Base-by-base conservation (phyloP, 805 yeast genomes). In the Brettanomyces naardenensis region DNA sequence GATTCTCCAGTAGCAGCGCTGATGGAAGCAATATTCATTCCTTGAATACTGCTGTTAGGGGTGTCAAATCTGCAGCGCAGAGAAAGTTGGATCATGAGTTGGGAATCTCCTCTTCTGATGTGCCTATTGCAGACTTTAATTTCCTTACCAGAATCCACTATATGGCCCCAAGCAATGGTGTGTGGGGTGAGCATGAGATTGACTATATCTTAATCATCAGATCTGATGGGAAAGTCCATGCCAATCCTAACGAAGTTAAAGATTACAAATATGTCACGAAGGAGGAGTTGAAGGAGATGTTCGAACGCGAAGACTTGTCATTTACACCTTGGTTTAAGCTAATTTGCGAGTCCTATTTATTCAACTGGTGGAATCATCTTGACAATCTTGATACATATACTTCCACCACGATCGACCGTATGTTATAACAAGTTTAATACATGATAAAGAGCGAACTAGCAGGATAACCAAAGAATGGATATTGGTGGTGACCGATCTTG, bases 301-400 rank as follows among this genome's bases (percentile, higher is more conserved):
- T 92, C 59, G 48, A 69, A 18, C 86, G 89, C 56, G 44, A 51
- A 6, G 28, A 38, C 5, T 68, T 83, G 44, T 68, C 75, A 9
- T 92, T 92, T 64, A 92, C 99, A 4, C 99, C 99, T 4, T 92
- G 99, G 99, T 92, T 92, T 68, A 87, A 86, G 62, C 73, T 92
- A 47, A 92, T 92, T 49, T 92, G 98, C 59, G 89, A 92, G 56
- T 76, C 84, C 33, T 86, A 85, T 54, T 67, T 92, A 54, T 92
- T 84, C 65, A 69, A 83, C 45, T 92, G 99, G 99, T 92, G 99
- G 99, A 75, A 70, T 20, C 69, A 75, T 42, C 66, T 89, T 44
- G 78, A 75, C 54, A 4, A 34, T 14, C 66, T 85, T 45, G 69
- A 71, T 5, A 55, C 64, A 32, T 76, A 71, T 47, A 59, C 61